A percentile compares a stretch with the other conserved stretches of the same genome.
These are phyloP conservation scores for Xylaria flabelliformis DNA, from an alignment of 495 filamentous ascomycete genomes.

Conservation along the genomic window DNA sequence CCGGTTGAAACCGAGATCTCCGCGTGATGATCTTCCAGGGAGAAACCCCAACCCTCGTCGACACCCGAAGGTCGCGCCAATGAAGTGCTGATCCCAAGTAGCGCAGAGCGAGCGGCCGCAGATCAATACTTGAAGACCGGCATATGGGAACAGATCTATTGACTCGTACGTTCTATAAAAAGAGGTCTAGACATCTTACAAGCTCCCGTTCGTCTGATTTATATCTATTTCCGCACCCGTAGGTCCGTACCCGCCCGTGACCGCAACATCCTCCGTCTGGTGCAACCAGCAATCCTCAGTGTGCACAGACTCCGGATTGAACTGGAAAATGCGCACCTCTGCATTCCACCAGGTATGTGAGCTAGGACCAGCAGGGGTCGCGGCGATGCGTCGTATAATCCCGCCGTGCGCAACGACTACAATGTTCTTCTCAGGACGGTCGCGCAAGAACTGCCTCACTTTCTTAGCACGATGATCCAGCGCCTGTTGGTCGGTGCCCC, in stretches of 20 bases:
- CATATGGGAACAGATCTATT: not conserved
- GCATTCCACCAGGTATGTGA: constrained; percentile 57
- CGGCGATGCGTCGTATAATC: constrained; percentile 51
- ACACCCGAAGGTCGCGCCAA: not conserved
- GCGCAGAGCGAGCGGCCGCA: not conserved
- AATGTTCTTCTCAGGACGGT: constrained; percentile 61
- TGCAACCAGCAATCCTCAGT: constrained; percentile 34
- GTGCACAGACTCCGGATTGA: constrained; percentile 40
- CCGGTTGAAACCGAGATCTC: constrained; percentile 26
- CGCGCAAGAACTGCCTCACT: constrained; percentile 43
- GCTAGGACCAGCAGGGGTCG: constrained; percentile 42
- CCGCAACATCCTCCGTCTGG: constrained; percentile 23
- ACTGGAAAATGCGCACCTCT: constrained; percentile 65
- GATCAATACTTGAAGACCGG: not conserved
- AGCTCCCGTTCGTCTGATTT: constrained; percentile 22
- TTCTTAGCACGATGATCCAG: constrained; percentile 25
- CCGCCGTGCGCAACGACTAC: constrained; percentile 64
- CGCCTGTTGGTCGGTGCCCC: constrained; percentile 27
- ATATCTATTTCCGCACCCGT: constrained; percentile 37
- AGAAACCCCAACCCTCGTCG: not conserved
- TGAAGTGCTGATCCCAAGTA: constrained; percentile 12
- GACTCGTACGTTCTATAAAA: not conserved
- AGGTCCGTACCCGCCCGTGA: constrained; percentile 33
- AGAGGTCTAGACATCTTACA: constrained; percentile 3
- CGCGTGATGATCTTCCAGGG: not conserved